Conservation (phyloP, 1,284 basidiomycete genomes). For the Coniferiporia weirii region DNA sequence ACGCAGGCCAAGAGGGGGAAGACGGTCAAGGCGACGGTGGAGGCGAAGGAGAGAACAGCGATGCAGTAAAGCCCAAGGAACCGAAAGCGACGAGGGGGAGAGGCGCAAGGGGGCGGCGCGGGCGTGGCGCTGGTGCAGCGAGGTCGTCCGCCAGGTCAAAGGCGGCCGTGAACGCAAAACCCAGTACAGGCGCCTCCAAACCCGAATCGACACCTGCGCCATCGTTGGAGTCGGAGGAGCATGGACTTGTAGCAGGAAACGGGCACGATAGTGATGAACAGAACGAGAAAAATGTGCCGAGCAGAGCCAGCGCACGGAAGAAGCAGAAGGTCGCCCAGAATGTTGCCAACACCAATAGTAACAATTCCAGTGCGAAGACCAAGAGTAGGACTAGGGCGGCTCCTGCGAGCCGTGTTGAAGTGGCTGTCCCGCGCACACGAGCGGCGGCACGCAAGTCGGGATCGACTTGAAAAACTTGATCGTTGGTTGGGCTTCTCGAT, state of each 20-base stretch:
- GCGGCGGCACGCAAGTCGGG: background rate
- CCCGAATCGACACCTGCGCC: background rate
- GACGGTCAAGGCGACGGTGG: background rate
- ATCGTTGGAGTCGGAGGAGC: background rate
- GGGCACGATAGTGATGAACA: background rate
- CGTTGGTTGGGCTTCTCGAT: background rate
- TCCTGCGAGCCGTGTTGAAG: background rate
- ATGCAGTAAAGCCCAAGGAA: background rate
- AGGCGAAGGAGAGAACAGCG: background rate
- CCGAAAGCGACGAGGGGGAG: background rate
- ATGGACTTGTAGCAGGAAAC: background rate
- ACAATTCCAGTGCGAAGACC: background rate
- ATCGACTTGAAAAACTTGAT: background rate
- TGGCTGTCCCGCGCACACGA: background rate
- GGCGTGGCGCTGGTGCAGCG: background rate
- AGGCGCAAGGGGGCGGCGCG: background rate
- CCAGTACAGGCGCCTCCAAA: background rate
- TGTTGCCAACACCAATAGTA: background rate
- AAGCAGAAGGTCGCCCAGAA: background rate
- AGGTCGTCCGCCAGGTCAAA: background rate
- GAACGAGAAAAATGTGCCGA: background rate
- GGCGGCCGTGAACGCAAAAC: background rate
- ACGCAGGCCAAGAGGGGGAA: background rate
- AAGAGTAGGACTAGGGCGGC: background rate
- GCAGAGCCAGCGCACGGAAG: background rate